Evolutionary conservation across 805 yeast genomes (phyloP).

Genomic region (Wickerhamiella alocasiicola): DNA sequence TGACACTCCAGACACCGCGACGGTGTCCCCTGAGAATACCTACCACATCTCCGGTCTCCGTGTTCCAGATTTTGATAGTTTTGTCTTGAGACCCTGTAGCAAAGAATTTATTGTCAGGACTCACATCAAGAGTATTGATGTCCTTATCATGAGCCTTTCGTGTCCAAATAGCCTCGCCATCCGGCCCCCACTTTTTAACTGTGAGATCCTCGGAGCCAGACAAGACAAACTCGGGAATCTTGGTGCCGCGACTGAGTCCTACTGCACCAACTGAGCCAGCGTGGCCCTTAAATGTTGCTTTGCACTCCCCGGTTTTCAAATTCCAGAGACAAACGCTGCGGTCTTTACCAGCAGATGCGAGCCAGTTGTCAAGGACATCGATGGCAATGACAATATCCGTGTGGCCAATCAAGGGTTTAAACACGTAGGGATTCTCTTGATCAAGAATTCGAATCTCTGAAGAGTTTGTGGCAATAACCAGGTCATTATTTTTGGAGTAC

Average conservation of each 20-base stretch:
- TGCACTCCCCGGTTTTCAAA: conserved; percentile 33
- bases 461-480: conserved; percentile 90
- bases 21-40: conserved; percentile 83
- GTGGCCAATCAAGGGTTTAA: conserved; percentile 65
- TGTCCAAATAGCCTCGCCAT: conserved; percentile 57
- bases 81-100: conserved; percentile 95
- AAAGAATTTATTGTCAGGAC: conserved; percentile 80
- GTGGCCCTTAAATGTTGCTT: conserved; percentile 71
- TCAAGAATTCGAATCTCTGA: conserved; percentile 65
- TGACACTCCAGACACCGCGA: conserved; percentile 88
- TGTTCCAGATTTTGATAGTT: conserved; percentile 79
- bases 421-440: conserved; percentile 29
- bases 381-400: conserved; percentile 70
- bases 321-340: conserved; percentile 76
- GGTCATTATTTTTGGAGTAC: conserved; percentile 43
- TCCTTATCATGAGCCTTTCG: conserved; percentile 96
- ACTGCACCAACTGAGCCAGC: conserved; percentile 77
- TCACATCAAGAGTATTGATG: conserved; percentile 74
- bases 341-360: conserved; percentile 88
- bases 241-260: conserved; percentile 43
- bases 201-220: conserved; percentile 81
- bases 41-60: conserved; percentile 71
- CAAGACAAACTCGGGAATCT: conserved; percentile 53
- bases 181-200: conserved; percentile 68
- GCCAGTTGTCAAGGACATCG: conserved; percentile 77